A percentile compares a stretch with the other conserved stretches of the same genome.
phyloP scores from a whole-genome alignment of 2,329 filamentous ascomycete species.

The Gliomastix tumulicola region DNA sequence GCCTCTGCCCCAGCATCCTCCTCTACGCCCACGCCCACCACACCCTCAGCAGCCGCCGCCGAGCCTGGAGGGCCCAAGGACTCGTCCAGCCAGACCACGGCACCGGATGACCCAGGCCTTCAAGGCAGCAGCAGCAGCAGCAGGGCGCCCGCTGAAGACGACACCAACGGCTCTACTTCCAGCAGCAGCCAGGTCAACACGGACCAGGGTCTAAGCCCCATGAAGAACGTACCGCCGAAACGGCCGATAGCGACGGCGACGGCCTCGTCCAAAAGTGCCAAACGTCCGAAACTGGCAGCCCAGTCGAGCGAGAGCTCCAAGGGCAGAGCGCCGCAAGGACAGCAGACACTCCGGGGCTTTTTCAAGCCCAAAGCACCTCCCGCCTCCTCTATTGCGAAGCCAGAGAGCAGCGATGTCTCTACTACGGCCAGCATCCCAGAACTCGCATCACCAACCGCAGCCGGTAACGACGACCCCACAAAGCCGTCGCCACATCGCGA shows the following conservation, averaged over 20 bases:
- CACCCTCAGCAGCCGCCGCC: too few relatives aligned
- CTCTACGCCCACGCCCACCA: neutral
- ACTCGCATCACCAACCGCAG: neutral
- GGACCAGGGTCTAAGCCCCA: neutral
- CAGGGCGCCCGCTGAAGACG: neutral
- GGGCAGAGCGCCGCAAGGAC: conserved; percentile 22
- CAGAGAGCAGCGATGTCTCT: neutral
- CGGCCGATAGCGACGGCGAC: conserved; percentile 4
- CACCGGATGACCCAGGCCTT: neutral
- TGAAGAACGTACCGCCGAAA: neutral
- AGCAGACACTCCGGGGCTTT: conserved; percentile 67
- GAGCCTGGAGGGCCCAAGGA: too few relatives aligned
- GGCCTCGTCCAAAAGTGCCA: conserved; percentile 9
- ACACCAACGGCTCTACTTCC: neutral
- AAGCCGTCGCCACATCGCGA: neutral
- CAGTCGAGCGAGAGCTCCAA: conserved; percentile 18
- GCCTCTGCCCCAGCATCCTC: neutral
- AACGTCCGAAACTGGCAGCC: conserved; percentile 15
- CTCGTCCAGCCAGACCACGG: neutral
- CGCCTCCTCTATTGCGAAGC: neutral
- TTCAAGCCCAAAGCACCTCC: conserved; percentile 66
- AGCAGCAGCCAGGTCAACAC: neutral
- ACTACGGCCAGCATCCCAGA: neutral
- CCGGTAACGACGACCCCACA: neutral
- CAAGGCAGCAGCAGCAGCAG: neutral